phyloP scores from a whole-genome alignment of 306 rosid species.

The Oemleria cerasiformis region DNA sequence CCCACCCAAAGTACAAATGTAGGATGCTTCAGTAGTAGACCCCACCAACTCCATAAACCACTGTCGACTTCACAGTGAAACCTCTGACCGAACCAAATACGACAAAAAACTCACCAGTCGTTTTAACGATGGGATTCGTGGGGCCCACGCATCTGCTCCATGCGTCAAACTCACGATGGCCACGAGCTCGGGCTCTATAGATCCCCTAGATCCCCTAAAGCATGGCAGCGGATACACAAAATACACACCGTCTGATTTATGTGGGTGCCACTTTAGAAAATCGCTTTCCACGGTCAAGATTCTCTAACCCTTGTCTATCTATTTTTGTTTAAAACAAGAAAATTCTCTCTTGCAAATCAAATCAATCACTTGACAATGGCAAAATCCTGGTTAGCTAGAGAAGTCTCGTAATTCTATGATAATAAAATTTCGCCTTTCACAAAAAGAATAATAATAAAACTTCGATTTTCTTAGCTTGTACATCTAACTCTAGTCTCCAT shows the following conservation, averaged over 20 bases:
- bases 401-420: too few species aligned
- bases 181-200: neutral
- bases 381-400: too few species aligned
- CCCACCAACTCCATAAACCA: neutral
- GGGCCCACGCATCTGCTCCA: neutral
- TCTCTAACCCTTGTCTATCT: neutral
- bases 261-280: neutral
- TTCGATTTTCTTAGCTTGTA: too few species aligned
- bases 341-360: neutral
- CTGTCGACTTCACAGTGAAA: neutral
- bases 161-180: constrained; percentile 9
- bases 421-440: too few species aligned
- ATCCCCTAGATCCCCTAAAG: too few species aligned
- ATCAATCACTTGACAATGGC: too few species aligned
- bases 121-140: too few species aligned
- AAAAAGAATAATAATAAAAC: too few species aligned
- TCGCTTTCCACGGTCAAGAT: neutral
- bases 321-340: too few species aligned
- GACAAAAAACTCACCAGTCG: neutral
- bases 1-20: neutral
- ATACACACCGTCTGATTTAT: neutral
- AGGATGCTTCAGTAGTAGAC: neutral
- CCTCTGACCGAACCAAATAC: neutral
- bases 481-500: too few species aligned
- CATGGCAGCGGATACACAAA: neutral